A percentile compares a stretch with the other conserved stretches of the same genome.
Evolutionary conservation across 305 asterid genomes (phyloP).

Genomic region (Vinca major): DNA sequence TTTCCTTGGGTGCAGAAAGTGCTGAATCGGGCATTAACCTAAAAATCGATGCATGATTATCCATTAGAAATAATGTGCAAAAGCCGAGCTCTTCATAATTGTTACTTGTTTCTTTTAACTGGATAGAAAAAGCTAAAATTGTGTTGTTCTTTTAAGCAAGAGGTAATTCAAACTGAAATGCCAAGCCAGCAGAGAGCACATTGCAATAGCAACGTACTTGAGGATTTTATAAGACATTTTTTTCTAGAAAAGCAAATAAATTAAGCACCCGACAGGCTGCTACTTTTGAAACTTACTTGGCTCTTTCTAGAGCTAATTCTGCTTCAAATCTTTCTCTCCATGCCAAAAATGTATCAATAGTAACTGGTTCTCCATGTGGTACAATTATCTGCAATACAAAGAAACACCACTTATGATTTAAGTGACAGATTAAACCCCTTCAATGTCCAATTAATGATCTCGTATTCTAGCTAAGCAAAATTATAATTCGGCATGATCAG

Average conservation of each 20-base stretch:
- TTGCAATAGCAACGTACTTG: not conserved
- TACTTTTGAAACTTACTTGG: slow-evolving; percentile 61
- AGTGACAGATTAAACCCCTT: not conserved
- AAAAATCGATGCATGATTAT: slow-evolving; percentile 18
- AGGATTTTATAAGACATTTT: slow-evolving; percentile 6
- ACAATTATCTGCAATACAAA: slow-evolving; percentile 57
- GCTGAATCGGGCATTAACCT: slow-evolving; percentile 97
- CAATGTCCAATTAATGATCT: too few species aligned
- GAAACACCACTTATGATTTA: not conserved
- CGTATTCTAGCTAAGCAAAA: too few species aligned
- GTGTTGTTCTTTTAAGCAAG: not conserved
- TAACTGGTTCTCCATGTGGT: slow-evolving; percentile 98
- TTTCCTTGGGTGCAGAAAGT: slow-evolving; percentile 76
- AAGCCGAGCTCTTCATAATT: not conserved
- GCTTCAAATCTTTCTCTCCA: slow-evolving; percentile 99
- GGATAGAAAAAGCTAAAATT: not conserved
- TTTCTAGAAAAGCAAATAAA: slow-evolving; percentile 12
- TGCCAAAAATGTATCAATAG: slow-evolving; percentile 84
- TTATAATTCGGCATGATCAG: too few species aligned
- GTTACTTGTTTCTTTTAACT: not conserved
- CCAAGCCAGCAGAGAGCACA: not conserved
- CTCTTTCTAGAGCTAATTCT: slow-evolving; percentile 91
- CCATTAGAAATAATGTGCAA: not conserved
- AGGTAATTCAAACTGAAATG: not conserved
- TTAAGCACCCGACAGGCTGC: not conserved